Conservation (phyloP, 2,329 filamentous ascomycete genomes). For the Fusarium solani-melongenae region DNA sequence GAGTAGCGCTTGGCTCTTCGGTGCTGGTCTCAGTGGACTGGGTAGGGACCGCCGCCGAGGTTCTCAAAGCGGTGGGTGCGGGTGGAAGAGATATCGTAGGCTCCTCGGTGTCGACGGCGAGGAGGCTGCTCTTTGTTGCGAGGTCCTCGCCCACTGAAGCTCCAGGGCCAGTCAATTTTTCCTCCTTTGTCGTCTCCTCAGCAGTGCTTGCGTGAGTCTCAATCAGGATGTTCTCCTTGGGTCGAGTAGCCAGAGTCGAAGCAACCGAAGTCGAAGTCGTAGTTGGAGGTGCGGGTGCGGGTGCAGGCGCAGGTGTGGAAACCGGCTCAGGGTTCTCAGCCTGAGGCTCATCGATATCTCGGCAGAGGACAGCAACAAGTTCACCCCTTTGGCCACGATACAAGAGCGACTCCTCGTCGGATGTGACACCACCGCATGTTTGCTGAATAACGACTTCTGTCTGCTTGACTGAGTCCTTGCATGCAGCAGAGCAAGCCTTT, state of each 20-base stretch:
- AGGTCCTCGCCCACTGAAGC: slow-evolving; percentile 31
- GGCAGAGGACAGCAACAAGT: slow-evolving; percentile 52
- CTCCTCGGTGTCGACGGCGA: slow-evolving; percentile 34
- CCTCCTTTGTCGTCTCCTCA: not conserved
- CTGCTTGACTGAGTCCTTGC: slow-evolving; percentile 45
- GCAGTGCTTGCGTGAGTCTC: slow-evolving; percentile 20
- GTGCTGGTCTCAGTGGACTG: slow-evolving; percentile 3
- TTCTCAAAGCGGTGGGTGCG: slow-evolving; percentile 19
- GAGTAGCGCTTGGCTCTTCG: slow-evolving; percentile 17
- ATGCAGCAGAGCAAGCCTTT: slow-evolving; percentile 52
- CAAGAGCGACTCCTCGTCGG: slow-evolving; percentile 48
- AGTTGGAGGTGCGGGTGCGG: slow-evolving; percentile 2
- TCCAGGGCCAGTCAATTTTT: slow-evolving; percentile 13
- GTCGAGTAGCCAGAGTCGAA: slow-evolving; percentile 10
- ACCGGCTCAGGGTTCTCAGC: slow-evolving; percentile 12
- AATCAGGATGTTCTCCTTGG: slow-evolving; percentile 27
- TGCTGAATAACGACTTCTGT: slow-evolving; percentile 45
- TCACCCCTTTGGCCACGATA: slow-evolving; percentile 50
- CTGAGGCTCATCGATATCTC: slow-evolving; percentile 21
- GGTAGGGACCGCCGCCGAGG: slow-evolving; percentile 15
- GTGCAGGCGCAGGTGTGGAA: not conserved
- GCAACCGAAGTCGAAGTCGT: slow-evolving; percentile 2
- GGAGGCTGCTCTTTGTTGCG: slow-evolving; percentile 32
- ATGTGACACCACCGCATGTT: slow-evolving; percentile 40
- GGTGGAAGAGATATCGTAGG: slow-evolving; percentile 30